Evolutionary conservation across 768 basidiomycete genomes (phyloP).

Genomic region (Tylopilus sp.): DNA sequence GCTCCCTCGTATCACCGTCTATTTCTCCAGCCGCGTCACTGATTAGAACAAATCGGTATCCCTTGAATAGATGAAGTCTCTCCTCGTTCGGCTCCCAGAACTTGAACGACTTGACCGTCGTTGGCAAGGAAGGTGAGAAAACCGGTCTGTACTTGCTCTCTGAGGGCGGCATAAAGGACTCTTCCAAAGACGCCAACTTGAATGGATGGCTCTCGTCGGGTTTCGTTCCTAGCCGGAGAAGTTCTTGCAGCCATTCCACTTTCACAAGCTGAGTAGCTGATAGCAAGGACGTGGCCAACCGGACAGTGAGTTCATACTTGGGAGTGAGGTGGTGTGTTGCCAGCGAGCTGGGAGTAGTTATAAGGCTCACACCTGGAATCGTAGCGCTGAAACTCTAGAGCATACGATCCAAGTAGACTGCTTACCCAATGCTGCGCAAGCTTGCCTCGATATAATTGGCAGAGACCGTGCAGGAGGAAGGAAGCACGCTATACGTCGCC

Average conservation of each 20-base stretch:
- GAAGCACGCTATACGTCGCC: constrained; percentile 52
- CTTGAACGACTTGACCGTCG: constrained; percentile 46
- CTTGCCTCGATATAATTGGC: constrained; percentile 35
- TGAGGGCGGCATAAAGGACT: constrained; percentile 46
- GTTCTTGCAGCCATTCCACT: constrained; percentile 62
- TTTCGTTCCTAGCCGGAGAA: constrained; percentile 48
- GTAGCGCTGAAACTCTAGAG: background rate
- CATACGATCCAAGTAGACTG: constrained; percentile 3
- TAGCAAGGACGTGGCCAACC: constrained; percentile 57
- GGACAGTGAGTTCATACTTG: constrained; percentile 45
- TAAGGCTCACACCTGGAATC: constrained; percentile 48
- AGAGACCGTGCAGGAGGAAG: constrained; percentile 36
- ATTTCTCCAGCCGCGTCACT: constrained; percentile 52
- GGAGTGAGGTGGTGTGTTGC: constrained; percentile 66
- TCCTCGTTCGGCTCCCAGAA: constrained; percentile 70
- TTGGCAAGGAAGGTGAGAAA: constrained; percentile 49
- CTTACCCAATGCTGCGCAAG: constrained; percentile 56
- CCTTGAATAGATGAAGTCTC: constrained; percentile 50
- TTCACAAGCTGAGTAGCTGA: constrained; percentile 58
- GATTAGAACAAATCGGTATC: constrained; percentile 57
- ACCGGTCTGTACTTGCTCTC: constrained; percentile 55
- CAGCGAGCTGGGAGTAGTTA: constrained; percentile 40
- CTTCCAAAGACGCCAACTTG: constrained; percentile 43
- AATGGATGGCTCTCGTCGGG: constrained; percentile 32
- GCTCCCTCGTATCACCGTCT: constrained; percentile 46